These are phyloP conservation scores for Helotiales sp. DNA, from an alignment of 2,329 filamentous ascomycete genomes.

Conservation along the genomic window DNA sequence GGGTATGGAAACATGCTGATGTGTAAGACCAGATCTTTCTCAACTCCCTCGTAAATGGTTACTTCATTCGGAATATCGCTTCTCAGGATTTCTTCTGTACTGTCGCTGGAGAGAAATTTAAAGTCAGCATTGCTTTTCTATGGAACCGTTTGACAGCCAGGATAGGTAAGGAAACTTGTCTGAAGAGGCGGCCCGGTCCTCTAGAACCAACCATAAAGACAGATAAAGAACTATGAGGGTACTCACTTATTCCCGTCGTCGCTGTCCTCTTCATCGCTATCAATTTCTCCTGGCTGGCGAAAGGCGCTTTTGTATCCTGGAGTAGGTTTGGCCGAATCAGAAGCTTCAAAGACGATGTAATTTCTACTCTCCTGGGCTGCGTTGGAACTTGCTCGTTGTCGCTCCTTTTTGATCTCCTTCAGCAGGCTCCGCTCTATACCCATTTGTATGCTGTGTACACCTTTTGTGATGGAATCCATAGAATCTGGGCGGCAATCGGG, in stretches of 20 bases:
- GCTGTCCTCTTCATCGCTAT: not conserved
- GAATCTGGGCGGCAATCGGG: not conserved
- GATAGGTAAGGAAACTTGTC: too few species aligned
- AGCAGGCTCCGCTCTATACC: not conserved
- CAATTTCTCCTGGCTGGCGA: not conserved
- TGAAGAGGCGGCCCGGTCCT: too few species aligned
- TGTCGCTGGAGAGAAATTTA: not conserved
- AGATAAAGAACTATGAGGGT: not conserved
- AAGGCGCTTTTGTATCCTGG: not conserved
- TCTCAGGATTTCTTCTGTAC: constrained; percentile 9
- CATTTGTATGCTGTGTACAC: constrained; percentile 8
- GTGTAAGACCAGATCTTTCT: constrained; percentile 40
- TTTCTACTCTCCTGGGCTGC: constrained; percentile 2
- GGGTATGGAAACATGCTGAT: constrained; percentile 56
- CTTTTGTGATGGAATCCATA: not conserved
- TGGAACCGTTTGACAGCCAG: too few species aligned
- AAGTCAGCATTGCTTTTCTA: not conserved
- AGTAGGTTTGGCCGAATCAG: not conserved
- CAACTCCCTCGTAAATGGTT: not conserved
- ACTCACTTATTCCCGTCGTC: not conserved
- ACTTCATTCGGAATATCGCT: constrained; percentile 1
- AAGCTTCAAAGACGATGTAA: constrained; percentile 2
- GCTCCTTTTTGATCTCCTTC: constrained; percentile 1
- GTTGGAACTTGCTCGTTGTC: constrained; percentile 6
- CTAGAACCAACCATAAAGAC: too few species aligned